Evolutionary conservation across 208 protist genomes (phyloP).

Genomic region (Leishmania gerbilli): DNA sequence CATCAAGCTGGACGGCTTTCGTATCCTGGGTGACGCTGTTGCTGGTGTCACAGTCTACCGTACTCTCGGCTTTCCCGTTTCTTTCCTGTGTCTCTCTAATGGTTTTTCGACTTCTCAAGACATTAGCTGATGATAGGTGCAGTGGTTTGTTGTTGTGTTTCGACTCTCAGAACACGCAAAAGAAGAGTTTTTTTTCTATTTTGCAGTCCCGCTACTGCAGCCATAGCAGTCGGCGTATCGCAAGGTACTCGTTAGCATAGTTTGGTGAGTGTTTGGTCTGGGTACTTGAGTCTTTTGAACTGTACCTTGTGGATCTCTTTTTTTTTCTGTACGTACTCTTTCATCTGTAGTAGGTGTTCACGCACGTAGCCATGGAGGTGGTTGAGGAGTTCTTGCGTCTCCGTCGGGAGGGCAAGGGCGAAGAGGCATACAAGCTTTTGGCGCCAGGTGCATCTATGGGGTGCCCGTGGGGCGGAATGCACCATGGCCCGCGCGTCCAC

Average conservation of each 20-base stretch:
- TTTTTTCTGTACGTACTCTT: neutral
- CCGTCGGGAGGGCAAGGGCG: constrained; percentile 66
- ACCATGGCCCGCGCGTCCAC: constrained; percentile 68
- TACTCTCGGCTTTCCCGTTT: neutral
- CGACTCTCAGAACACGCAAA: neutral
- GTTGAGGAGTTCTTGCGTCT: constrained; percentile 82
- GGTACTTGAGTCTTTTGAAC: neutral
- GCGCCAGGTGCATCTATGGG: constrained; percentile 81
- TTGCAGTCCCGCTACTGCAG: too few relatives aligned
- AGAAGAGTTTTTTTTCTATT: neutral
- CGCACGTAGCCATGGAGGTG: constrained; percentile 51
- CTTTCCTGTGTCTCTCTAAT: neutral
- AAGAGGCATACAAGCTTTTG: constrained; percentile 79
- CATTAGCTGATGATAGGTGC: neutral
- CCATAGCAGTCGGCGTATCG: too few relatives aligned
- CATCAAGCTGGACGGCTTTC: neutral
- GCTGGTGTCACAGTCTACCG: neutral
- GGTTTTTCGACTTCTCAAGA: neutral
- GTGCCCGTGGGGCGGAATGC: constrained; percentile 89
- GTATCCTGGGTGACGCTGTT: neutral
- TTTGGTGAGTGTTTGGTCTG: too few relatives aligned
- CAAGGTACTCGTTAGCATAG: too few relatives aligned
- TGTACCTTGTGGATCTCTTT: neutral
- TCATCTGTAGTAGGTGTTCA: neutral
- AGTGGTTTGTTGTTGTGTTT: neutral